Evolutionary conservation across 306 rosid genomes (phyloP).

Genomic region (Canavalia gladiata): DNA sequence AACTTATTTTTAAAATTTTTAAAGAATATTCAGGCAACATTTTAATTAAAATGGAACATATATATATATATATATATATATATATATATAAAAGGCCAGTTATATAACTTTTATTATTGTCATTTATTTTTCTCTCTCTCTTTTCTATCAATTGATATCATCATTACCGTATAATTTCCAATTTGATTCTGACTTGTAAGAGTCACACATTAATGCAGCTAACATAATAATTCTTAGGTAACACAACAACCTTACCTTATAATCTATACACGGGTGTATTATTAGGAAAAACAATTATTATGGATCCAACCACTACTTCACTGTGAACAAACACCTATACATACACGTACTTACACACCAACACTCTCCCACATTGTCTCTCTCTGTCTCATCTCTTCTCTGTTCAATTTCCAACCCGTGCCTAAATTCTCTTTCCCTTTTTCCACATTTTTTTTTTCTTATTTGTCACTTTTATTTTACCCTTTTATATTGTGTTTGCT

Average conservation of each 20-base stretch:
- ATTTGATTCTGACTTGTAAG: not conserved
- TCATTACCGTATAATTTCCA: not conserved
- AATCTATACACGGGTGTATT: not conserved
- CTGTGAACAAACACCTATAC: conserved; percentile 5
- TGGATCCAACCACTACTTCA: conserved; percentile 7
- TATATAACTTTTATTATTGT: too few relatives aligned
- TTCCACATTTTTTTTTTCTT: not conserved
- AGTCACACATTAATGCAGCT: not conserved
- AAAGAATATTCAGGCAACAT: too few relatives aligned
- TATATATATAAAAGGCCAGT: too few relatives aligned
- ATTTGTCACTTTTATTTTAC: conserved; percentile 6
- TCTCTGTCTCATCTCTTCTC: conserved; percentile 37
- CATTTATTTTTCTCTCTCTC: too few relatives aligned
- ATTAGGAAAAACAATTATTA: conserved; percentile 13
- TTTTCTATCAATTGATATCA: too few relatives aligned
- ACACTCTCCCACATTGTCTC: conserved; percentile 16
- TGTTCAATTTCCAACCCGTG: conserved; percentile 48
- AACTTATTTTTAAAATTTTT: too few relatives aligned
- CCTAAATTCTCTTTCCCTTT: conserved; percentile 42
- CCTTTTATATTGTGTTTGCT: conserved; percentile 17
- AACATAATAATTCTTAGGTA: not conserved
- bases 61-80: too few relatives aligned
- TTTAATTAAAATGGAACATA: too few relatives aligned
- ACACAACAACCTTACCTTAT: not conserved
- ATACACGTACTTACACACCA: not conserved